These are phyloP conservation scores for Triadica sebifera DNA, from an alignment of 345 rosid genomes.

Conservation along the genomic window DNA sequence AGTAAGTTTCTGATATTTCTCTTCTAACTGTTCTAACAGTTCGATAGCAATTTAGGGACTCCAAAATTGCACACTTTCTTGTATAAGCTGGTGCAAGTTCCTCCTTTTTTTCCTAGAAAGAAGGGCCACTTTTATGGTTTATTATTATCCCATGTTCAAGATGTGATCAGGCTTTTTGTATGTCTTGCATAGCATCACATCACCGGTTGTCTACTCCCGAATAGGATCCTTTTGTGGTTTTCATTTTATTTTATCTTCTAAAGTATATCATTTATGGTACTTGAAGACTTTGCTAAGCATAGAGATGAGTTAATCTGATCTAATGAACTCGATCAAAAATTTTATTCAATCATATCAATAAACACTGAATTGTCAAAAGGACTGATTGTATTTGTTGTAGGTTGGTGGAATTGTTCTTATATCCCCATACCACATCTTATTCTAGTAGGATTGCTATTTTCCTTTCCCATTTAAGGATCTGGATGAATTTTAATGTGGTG, in stretches of 20 bases:
- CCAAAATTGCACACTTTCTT: neutral
- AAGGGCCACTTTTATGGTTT: neutral
- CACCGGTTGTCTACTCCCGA: neutral
- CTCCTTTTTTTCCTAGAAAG: neutral
- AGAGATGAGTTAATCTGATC: neutral
- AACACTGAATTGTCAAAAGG: neutral
- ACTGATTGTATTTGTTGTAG: neutral
- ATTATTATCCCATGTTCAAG: neutral
- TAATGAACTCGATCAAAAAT: neutral
- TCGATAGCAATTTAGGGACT: neutral
- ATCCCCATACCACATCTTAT: neutral
- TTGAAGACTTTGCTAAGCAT: neutral
- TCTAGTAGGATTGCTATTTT: neutral
- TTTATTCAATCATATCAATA: neutral
- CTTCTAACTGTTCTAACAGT: neutral
- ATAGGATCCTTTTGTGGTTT: neutral
- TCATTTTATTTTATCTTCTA: neutral
- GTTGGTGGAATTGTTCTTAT: neutral
- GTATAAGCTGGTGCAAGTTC: neutral
- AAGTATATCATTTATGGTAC: neutral
- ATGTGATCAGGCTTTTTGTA: neutral
- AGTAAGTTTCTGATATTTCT: slow-evolving; percentile 39
- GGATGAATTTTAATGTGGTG: neutral
- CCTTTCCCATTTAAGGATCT: no score
- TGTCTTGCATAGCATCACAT: neutral